These are phyloP conservation scores for Peniophora sp. DNA, from an alignment of 1,284 basidiomycete species.

Conservation along the genomic window DNA sequence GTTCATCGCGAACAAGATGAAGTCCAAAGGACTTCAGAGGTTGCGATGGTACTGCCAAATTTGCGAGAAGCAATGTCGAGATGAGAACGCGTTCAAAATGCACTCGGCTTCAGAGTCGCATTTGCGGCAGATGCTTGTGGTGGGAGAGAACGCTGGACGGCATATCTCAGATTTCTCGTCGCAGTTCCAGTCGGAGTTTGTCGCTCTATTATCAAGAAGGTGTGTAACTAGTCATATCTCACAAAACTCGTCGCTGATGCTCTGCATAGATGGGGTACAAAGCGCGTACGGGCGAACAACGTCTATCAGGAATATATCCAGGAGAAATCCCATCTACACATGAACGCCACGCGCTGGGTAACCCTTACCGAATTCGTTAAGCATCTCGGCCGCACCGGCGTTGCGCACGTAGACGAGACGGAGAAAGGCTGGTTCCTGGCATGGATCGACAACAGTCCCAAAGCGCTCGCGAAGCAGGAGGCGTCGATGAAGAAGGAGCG, in stretches of 20 bases:
- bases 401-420: slow-evolving; percentile 93
- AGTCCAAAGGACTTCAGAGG: slow-evolving; percentile 89
- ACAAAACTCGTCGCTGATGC: not conserved
- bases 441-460: slow-evolving; percentile 96
- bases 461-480: slow-evolving; percentile 88
- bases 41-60: slow-evolving; percentile 96
- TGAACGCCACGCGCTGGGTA: slow-evolving; percentile 98
- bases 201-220: slow-evolving; percentile 80
- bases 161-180: slow-evolving; percentile 88
- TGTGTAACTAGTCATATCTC: slow-evolving; percentile 23
- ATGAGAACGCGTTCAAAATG: slow-evolving; percentile 97
- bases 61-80: slow-evolving; percentile 92
- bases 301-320: slow-evolving; percentile 99
- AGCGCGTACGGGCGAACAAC: slow-evolving; percentile 88
- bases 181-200: slow-evolving; percentile 90
- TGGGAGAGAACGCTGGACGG: slow-evolving; percentile 86
- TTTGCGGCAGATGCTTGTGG: slow-evolving; percentile 91
- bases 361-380: slow-evolving; percentile 93
- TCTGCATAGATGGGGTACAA: slow-evolving; percentile 74
- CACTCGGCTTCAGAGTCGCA: slow-evolving; percentile 84
- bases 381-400: slow-evolving; percentile 81
- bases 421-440: slow-evolving; percentile 96
- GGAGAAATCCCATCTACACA: slow-evolving; percentile 92
- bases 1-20: slow-evolving; percentile 91
- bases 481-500: slow-evolving; percentile 90